These are phyloP conservation scores for Allium sativum DNA, from an alignment of 106 monocot species.

Conservation along the genomic window DNA sequence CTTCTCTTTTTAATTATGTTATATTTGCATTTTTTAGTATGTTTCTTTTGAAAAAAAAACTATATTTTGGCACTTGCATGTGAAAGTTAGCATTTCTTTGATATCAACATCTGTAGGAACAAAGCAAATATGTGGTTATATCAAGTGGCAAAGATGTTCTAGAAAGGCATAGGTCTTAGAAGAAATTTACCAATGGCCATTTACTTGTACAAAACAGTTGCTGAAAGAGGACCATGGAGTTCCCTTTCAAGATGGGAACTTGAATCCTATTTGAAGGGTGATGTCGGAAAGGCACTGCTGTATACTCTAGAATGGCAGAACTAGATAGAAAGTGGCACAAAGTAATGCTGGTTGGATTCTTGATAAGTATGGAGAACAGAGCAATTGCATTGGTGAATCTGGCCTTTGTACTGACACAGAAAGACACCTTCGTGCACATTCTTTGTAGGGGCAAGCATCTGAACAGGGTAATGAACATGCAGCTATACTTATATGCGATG, in stretches of 20 bases:
- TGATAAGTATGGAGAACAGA: constrained; percentile 79
- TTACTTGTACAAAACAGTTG: constrained; percentile 63
- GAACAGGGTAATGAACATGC: constrained; percentile 99
- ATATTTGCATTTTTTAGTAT: too few relatives aligned
- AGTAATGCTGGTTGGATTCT: constrained; percentile 99
- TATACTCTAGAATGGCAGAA: constrained; percentile 89
- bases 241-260: constrained; percentile 81
- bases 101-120: too few relatives aligned
- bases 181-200: constrained; percentile 70
- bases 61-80: too few relatives aligned
- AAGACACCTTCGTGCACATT: constrained; percentile 80
- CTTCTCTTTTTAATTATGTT: too few relatives aligned
- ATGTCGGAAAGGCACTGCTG: constrained; percentile 74
- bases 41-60: too few relatives aligned
- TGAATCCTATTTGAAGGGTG: constrained; percentile 80
- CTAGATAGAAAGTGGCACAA: constrained; percentile 85
- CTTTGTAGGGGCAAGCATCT: constrained; percentile 95
- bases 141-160: constrained; percentile 92
- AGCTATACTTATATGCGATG: constrained; percentile 91
- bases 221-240: constrained; percentile 94
- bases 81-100: too few relatives aligned
- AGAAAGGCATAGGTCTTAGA: constrained; percentile 79
- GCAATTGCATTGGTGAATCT: constrained; percentile 87
- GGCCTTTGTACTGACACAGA: constrained; percentile 77
- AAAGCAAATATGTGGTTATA: too few relatives aligned